Evolutionary conservation across 192 early-diverging fungal genomes (phyloP).

Genomic region (Chytriomyces hyalinus): DNA sequence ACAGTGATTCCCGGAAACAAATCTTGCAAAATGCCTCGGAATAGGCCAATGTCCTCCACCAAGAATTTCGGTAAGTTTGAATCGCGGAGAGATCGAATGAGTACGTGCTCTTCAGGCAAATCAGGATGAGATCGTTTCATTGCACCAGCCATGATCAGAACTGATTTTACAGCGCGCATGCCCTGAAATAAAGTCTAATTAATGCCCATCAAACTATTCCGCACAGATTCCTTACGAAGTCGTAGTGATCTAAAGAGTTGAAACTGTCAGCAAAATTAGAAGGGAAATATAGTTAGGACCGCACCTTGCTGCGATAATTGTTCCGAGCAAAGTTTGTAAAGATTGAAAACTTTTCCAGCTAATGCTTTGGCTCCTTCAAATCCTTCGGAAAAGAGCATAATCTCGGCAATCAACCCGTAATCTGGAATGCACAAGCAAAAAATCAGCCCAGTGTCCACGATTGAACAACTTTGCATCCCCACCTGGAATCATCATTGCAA

Average conservation of each 20-base stretch:
- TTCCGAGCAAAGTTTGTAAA: slow-evolving; percentile 68
- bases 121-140: slow-evolving; percentile 61
- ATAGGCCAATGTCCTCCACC: slow-evolving; percentile 64
- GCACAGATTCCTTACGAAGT: slow-evolving; percentile 43
- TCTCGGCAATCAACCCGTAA: slow-evolving; percentile 68
- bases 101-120: slow-evolving; percentile 59
- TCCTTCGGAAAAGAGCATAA: slow-evolving; percentile 68
- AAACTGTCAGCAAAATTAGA: neutral
- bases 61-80: slow-evolving; percentile 68
- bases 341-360: slow-evolving; percentile 63
- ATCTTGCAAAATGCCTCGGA: slow-evolving; percentile 61
- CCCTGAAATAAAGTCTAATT: slow-evolving; percentile 31
- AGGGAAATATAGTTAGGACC: neutral
- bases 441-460: neutral
- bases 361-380: slow-evolving; percentile 65
- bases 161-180: slow-evolving; percentile 68
- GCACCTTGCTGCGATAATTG: slow-evolving; percentile 61
- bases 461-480: neutral
- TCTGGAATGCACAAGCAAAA: slow-evolving; percentile 37
- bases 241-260: slow-evolving; percentile 57
- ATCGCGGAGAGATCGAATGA: slow-evolving; percentile 62
- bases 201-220: neutral
- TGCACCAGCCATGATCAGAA: slow-evolving; percentile 66
- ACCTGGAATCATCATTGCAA: slow-evolving; percentile 71
- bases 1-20: slow-evolving; percentile 60